Conservation (phyloP, 495 filamentous ascomycete genomes). For the Penicillium pulvis region DNA sequence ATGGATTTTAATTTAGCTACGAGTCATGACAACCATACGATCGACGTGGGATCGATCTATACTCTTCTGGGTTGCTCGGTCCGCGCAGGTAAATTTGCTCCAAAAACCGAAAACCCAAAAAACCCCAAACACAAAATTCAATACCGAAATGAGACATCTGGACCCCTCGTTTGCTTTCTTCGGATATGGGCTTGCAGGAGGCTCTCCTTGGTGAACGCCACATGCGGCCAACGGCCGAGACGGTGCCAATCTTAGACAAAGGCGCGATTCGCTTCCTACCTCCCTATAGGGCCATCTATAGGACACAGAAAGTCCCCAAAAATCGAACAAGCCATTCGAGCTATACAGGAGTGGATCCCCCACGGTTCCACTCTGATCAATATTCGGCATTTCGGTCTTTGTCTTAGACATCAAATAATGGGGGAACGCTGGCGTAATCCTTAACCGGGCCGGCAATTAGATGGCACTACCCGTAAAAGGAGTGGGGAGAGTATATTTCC, state of each 20-base stretch:
- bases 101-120: background rate
- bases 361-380: conserved; percentile 15
- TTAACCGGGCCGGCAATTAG: conserved; percentile 11
- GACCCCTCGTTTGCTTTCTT: conserved; percentile 9
- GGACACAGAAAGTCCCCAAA: background rate
- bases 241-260: background rate
- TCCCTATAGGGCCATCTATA: conserved; percentile 2
- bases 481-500: conserved; percentile 3
- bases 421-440: conserved; percentile 9
- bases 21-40: conserved; percentile 22
- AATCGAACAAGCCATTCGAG: background rate
- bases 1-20: conserved; percentile 18
- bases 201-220: conserved; percentile 14
- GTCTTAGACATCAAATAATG: conserved; percentile 1
- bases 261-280: background rate
- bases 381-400: conserved; percentile 16
- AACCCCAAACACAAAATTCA: background rate
- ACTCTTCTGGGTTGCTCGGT: conserved; percentile 26
- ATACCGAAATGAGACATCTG: conserved; percentile 6
- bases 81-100: background rate
- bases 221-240: conserved; percentile 6
- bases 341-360: background rate
- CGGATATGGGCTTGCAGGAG: conserved; percentile 4
- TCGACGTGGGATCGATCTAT: conserved; percentile 34
- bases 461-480: conserved; percentile 10